These are phyloP conservation scores for Cyathus striatus DNA, from an alignment of 768 basidiomycete genomes.

Conservation along the genomic window DNA sequence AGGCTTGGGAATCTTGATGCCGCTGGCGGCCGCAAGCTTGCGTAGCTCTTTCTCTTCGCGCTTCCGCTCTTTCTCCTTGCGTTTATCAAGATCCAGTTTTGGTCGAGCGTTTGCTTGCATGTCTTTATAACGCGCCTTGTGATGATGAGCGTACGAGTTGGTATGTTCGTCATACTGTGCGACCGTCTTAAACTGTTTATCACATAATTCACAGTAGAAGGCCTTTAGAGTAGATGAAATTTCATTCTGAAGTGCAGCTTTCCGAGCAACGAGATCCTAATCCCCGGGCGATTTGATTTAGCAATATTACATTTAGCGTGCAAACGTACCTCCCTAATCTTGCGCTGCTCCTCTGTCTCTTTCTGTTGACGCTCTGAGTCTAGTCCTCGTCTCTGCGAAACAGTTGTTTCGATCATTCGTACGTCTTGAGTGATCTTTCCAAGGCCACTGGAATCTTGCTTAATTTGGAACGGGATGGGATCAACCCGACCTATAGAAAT, in stretches of 20 bases:
- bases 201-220: conserved; percentile 81
- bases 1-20: conserved; percentile 62
- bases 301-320: conserved; percentile 3
- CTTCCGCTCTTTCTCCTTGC: conserved; percentile 82
- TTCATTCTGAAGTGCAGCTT: conserved; percentile 61
- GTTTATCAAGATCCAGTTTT: conserved; percentile 63
- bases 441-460: conserved; percentile 72
- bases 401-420: conserved; percentile 80
- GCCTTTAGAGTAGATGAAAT: conserved; percentile 62
- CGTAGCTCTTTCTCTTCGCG: conserved; percentile 82
- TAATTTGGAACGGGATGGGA: conserved; percentile 77
- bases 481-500: conserved; percentile 70
- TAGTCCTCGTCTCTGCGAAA: conserved; percentile 72
- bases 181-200: conserved; percentile 84
- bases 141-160: conserved; percentile 85
- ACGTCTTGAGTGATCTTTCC: conserved; percentile 78
- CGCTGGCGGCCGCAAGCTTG: conserved; percentile 78
- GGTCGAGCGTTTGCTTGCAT: conserved; percentile 74
- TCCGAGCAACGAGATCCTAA: conserved; percentile 62
- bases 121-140: conserved; percentile 76
- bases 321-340: conserved; percentile 56
- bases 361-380: conserved; percentile 79
- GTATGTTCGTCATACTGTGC: conserved; percentile 88
- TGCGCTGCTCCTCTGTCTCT: conserved; percentile 76
- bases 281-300: neutral